These are phyloP conservation scores for Amanita rimosa DNA, from an alignment of 768 basidiomycete species.

Conservation along the genomic window DNA sequence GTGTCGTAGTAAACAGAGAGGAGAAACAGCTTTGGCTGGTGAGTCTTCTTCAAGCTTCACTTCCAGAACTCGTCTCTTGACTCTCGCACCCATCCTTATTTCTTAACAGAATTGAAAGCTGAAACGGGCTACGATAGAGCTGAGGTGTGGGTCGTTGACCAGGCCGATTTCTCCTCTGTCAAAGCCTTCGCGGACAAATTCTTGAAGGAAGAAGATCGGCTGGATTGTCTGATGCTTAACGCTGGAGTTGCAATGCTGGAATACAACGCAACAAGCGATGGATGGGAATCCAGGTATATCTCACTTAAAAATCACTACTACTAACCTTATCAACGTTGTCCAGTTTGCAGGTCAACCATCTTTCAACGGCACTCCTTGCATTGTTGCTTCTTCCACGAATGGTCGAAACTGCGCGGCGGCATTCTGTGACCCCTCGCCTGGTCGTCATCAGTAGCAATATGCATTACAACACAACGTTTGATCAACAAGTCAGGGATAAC, in stretches of 20 bases:
- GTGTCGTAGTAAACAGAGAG: slow-evolving; percentile 23
- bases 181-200: slow-evolving; percentile 22
- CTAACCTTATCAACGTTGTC: background rate
- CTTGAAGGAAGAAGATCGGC: slow-evolving; percentile 19
- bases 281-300: slow-evolving; percentile 34
- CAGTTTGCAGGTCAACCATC: slow-evolving; percentile 38
- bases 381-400: slow-evolving; percentile 32
- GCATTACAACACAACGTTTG: slow-evolving; percentile 21
- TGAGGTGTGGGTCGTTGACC: slow-evolving; percentile 28
- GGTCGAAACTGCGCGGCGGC: slow-evolving; percentile 21
- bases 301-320: background rate
- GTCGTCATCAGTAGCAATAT: slow-evolving; percentile 32
- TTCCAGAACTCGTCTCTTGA: too few relatives aligned
- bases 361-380: slow-evolving; percentile 27
- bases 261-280: slow-evolving; percentile 23
- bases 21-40: slow-evolving; percentile 24
- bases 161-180: slow-evolving; percentile 25
- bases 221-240: slow-evolving; percentile 36
- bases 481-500: slow-evolving; percentile 14
- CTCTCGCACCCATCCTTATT: too few relatives aligned
- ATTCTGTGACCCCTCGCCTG: slow-evolving; percentile 21
- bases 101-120: slow-evolving; percentile 12
- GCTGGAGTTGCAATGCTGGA: slow-evolving; percentile 16
- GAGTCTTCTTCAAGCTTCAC: slow-evolving; percentile 8
- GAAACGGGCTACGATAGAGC: slow-evolving; percentile 21